Base-by-base conservation (phyloP, 2,329 filamentous ascomycete species). In the Atkinsonella texensis region DNA sequence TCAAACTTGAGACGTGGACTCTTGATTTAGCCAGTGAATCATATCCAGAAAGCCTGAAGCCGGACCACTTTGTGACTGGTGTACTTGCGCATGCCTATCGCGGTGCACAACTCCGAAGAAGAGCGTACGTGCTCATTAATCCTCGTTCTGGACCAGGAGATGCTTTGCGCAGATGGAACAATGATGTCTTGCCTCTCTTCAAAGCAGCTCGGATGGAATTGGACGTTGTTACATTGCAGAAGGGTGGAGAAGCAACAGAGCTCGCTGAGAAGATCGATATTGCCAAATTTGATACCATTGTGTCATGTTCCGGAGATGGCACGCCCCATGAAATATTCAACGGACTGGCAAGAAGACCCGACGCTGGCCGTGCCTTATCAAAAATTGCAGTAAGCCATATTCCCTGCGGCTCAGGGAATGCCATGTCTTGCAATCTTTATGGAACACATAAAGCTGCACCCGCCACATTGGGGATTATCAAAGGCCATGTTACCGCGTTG, bases 311-410 rank as follows among this genome's bases (percentile, higher is more conserved):
- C 0, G 93, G 93, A 4, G 93, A 98, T 60, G 93, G 93, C 10
- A 75, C 95, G 40, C 85, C 89, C 0, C 85, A 95, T 64, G 93
- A 98, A 68, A 85, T 95, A 9, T 95, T 96, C 73, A 97, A 98
- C 63, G 93, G 93, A 0, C 71, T 98, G 33, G 89, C 80, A 13
- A 84, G 81, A 67, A 83, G 89, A 40, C 63, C 76, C 4, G 87
- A 96, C 67, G 89, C 89, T 18, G 73, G 75, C 33, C 77, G 77
- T 51, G 93, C 91, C 0, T 70, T 98, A 54, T 71, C 75, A 20
- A 86, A 84, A 60, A 70, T 97, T 13, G 87, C 93, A 1, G 82
- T 98, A 2, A 84, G 83, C 20, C 88, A 95, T 62, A 76, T 98
- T 38, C 93, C 93, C 1, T 95, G 90, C 63, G 93, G 93, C 13